phyloP scores from a whole-genome alignment of 2,329 filamentous ascomycete genomes.

The Herpotrichia juniperi region DNA sequence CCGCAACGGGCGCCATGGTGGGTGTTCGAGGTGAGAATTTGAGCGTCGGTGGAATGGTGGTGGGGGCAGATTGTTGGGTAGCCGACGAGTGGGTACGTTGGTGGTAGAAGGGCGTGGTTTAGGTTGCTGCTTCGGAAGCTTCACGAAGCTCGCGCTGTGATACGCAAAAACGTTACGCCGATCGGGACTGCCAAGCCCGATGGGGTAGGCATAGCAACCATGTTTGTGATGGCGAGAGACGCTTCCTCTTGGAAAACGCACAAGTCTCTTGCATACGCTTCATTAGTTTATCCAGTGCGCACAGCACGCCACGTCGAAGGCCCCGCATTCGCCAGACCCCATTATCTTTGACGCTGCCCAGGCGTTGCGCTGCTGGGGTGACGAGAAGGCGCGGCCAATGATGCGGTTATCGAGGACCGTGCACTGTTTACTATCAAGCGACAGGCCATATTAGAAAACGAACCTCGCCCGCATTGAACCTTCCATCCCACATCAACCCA shows the following conservation, averaged over 20 bases:
- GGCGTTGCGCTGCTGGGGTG: constrained; percentile 34
- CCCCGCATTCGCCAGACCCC: not conserved
- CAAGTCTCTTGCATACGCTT: not conserved
- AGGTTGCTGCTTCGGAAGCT: constrained; percentile 6
- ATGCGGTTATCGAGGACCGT: constrained; percentile 32
- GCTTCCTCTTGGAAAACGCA: not conserved
- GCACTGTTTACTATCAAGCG: constrained; percentile 26
- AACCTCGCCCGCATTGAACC: constrained; percentile 8
- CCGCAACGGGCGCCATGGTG: constrained; percentile 44
- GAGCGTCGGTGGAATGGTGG: not conserved
- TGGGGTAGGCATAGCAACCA: constrained; percentile 13
- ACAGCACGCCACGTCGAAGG: not conserved
- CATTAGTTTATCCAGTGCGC: not conserved
- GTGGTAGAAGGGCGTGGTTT: not conserved
- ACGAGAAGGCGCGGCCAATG: constrained; percentile 30
- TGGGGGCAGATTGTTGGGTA: not conserved
- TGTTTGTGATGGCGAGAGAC: not conserved
- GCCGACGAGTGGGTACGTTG: not conserved
- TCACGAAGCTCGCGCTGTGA: constrained; percentile 7
- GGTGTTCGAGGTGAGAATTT: constrained; percentile 1
- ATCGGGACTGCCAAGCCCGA: not conserved
- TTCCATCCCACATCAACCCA: constrained; percentile 18
- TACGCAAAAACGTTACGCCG: constrained; percentile 8
- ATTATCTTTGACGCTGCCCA: constrained; percentile 1
- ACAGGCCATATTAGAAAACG: constrained; percentile 29